Evolutionary conservation across 2,329 filamentous ascomycete genomes (phyloP).

Genomic region (Calycina herbarum): DNA sequence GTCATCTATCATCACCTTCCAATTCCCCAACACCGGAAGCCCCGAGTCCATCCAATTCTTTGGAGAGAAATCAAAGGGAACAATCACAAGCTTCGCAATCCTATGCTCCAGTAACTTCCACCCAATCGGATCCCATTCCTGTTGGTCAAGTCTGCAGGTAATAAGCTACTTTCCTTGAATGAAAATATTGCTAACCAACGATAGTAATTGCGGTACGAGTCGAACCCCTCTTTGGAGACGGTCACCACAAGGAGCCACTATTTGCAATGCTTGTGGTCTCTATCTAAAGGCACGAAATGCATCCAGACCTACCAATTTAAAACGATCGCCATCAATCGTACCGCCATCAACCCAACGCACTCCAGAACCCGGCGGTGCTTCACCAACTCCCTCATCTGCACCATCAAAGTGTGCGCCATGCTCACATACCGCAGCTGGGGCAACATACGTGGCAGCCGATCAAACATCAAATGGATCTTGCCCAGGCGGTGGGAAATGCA

Average conservation of each 20-base stretch:
- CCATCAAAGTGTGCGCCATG: slow-evolving; percentile 38
- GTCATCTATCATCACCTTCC: slow-evolving; percentile 23
- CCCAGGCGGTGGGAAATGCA: slow-evolving; percentile 90
- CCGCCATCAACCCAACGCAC: slow-evolving; percentile 27
- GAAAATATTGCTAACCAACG: slow-evolving; percentile 21
- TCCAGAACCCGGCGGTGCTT: slow-evolving; percentile 27
- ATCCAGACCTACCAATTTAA: slow-evolving; percentile 84
- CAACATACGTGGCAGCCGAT: slow-evolving; percentile 77
- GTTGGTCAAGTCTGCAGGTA: slow-evolving; percentile 73
- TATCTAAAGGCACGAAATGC: slow-evolving; percentile 94
- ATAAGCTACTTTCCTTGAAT: slow-evolving; percentile 31
- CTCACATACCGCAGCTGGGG: slow-evolving; percentile 44
- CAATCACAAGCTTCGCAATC: slow-evolving; percentile 18
- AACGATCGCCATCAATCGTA: slow-evolving; percentile 65
- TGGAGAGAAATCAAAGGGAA: slow-evolving; percentile 27
- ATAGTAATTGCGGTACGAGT: slow-evolving; percentile 91
- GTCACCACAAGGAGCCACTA: slow-evolving; percentile 88
- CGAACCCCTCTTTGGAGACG: slow-evolving; percentile 92
- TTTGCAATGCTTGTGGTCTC: slow-evolving; percentile 95
- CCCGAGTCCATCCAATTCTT: slow-evolving; percentile 21
- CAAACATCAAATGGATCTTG: slow-evolving; percentile 81
- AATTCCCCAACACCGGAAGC: slow-evolving; percentile 24
- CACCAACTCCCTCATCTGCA: slow-evolving; percentile 18
- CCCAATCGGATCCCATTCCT: slow-evolving; percentile 37
- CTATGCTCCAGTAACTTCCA: slow-evolving; percentile 13